Conservation (phyloP, 73 alveolate genomes). For the Loxodes magnus region DNA sequence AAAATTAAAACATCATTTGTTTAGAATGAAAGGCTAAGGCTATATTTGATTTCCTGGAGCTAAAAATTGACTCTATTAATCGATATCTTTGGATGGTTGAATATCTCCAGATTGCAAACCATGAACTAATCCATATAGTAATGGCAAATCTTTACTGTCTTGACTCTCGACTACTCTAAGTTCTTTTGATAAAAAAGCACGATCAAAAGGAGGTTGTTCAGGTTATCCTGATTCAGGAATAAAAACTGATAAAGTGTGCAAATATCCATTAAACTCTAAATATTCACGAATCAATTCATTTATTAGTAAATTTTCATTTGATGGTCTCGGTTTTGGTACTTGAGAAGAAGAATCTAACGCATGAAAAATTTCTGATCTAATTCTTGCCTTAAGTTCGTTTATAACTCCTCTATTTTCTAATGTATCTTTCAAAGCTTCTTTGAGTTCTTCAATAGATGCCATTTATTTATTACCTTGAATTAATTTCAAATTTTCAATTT, state of each 20-base stretch:
- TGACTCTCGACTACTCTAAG: constrained; percentile 54
- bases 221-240: constrained; percentile 89
- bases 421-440: constrained; percentile 85
- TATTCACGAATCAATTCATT: constrained; percentile 94
- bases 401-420: constrained; percentile 84
- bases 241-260: constrained; percentile 68
- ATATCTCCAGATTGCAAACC: constrained; percentile 28
- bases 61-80: too few relatives aligned
- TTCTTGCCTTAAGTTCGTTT: constrained; percentile 74
- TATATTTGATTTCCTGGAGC: too few relatives aligned
- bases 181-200: constrained; percentile 73
- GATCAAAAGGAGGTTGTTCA: constrained; percentile 75
- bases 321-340: constrained; percentile 60
- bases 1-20: too few relatives aligned
- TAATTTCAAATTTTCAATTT: too few relatives aligned
- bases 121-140: constrained; percentile 65
- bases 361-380: constrained; percentile 85
- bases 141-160: constrained; percentile 59
- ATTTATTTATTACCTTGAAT: too few relatives aligned
- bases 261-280: constrained; percentile 73
- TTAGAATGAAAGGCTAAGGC: too few relatives aligned
- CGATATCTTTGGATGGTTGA: constrained; percentile 1
- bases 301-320: constrained; percentile 82
- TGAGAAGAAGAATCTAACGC: constrained; percentile 80
- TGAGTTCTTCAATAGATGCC: constrained; percentile 90